Conservation (phyloP, 192 early-diverging fungal species). For the Phlyctochytrium planicorne region DNA sequence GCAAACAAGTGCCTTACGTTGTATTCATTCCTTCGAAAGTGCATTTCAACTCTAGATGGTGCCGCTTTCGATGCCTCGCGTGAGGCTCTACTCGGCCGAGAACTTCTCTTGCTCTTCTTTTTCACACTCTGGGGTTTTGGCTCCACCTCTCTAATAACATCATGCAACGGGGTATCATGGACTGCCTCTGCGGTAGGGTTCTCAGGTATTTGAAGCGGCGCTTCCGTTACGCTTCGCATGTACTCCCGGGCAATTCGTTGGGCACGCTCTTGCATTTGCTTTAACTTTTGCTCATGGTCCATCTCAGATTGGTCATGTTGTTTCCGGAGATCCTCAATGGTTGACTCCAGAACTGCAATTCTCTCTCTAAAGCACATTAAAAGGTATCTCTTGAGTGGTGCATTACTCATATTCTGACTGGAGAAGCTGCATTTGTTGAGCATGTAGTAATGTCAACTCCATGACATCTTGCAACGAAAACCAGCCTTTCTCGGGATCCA, state of each 20-base stretch:
- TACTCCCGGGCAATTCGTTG: conserved; percentile 48
- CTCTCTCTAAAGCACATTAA: conserved; percentile 33
- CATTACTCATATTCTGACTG: conserved; percentile 52
- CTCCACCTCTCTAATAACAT: too few relatives aligned
- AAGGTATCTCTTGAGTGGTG: background rate
- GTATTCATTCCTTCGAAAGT: conserved; percentile 23
- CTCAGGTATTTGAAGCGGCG: background rate
- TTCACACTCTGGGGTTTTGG: too few relatives aligned
- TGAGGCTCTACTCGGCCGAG: too few relatives aligned
- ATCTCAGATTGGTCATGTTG: conserved; percentile 23
- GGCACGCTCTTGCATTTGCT: conserved; percentile 36
- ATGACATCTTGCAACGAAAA: conserved; percentile 60
- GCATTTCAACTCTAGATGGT: conserved; percentile 8
- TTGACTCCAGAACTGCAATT: conserved; percentile 12
- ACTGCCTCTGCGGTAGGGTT: too few relatives aligned
- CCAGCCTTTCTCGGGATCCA: conserved; percentile 18
- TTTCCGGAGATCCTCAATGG: conserved; percentile 36
- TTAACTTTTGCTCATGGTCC: conserved; percentile 32
- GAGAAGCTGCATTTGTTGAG: conserved; percentile 57
- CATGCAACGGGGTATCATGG: too few relatives aligned
- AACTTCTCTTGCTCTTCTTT: too few relatives aligned
- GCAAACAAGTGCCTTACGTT: background rate
- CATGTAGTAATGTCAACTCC: conserved; percentile 61
- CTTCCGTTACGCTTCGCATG: conserved; percentile 27
- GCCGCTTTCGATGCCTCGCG: conserved; percentile 4